Percentiles rank a stretch among this genome's conserved stretches.
Conservation (phyloP, 768 basidiomycete genomes). For the Amanita inopinata region DNA sequence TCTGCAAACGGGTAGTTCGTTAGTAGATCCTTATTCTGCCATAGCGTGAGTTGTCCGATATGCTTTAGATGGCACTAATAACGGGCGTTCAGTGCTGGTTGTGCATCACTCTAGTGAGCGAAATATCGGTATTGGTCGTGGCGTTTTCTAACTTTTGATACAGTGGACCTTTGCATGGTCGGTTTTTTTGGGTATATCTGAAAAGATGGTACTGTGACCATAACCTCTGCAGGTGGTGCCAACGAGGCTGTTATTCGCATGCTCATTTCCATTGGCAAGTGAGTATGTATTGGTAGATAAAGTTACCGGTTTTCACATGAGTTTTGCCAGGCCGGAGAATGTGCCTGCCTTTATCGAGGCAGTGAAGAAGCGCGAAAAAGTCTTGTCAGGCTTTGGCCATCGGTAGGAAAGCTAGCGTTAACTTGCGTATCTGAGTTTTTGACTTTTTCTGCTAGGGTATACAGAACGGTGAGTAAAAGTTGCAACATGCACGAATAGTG, state of each 20-base stretch:
- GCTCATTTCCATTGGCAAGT: conserved; percentile 83
- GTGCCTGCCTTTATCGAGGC: conserved; percentile 79
- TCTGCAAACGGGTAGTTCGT: conserved; percentile 78
- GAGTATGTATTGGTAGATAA: conserved; percentile 15
- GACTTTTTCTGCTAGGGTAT: conserved; percentile 35
- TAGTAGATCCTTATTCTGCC: conserved; percentile 87
- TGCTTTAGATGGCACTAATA: neutral
- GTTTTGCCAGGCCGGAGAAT: conserved; percentile 55
- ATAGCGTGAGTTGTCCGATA: conserved; percentile 45
- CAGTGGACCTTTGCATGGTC: conserved; percentile 67
- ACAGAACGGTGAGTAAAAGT: conserved; percentile 53
- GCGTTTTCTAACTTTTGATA: neutral
- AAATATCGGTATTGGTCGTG: neutral
- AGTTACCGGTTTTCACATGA: neutral
- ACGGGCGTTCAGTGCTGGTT: conserved; percentile 51
- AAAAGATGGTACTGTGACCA: neutral
- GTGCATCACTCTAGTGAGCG: conserved; percentile 79
- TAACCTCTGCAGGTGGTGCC: conserved; percentile 51
- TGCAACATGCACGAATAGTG: neutral
- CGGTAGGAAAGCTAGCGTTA: conserved; percentile 39
- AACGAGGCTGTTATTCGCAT: conserved; percentile 94
- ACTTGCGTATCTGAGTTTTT: too few species aligned
- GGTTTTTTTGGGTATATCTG: conserved; percentile 9
- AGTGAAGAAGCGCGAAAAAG: conserved; percentile 82
- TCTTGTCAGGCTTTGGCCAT: conserved; percentile 87